Evolutionary conservation across 345 rosid genomes (phyloP), one percentile per base, ranked within the genome.

Genomic region (Moricandia moricandioides): DNA sequence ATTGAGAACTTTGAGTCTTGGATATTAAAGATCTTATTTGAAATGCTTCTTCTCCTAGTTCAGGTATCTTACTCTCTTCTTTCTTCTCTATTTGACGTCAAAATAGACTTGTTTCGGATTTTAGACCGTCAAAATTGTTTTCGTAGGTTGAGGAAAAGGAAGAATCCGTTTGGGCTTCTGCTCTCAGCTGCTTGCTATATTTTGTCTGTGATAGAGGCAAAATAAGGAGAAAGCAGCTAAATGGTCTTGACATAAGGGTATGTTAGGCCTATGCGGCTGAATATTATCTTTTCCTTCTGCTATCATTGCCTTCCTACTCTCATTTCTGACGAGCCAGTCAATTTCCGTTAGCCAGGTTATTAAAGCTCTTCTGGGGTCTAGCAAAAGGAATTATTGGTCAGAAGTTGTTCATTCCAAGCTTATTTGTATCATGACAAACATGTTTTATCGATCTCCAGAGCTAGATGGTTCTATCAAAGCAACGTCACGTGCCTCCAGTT

Each of bases 161-260:
- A 82, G 97, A 92, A 77, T 86, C 88, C 76, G 93, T 94, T 14
- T 94, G 99, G 99, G 89, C 97, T 52, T 87, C 99, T 85, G 93
- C 96, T 58, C 82, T 94, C 52, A 94, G 99, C 82, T 91, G 99
- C 84, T 86, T 94, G 64, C 91, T 94, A 62, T 94, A 91, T 86
- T 94, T 92, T 79, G 91, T 92, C 57, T 89, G 90, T 76, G 96
- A 90, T 54, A 84, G 99, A 71, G 93, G 97, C 65, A 91, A 87
- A 81, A 92, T 94, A 73, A 77, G 82, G 83, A 85, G 93, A 75
- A 85, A 82, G 35, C 83, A 85, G 75, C 81, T 94, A 82, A 84
- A 86, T 79, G 99, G 99, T 74, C 97, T 94, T 77, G 99, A 94
- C 84, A 91, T 94, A 78, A 87, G 99, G 90, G 99, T 94, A 67